Evolutionary conservation across 345 rosid species (phyloP), one percentile per base, ranked within the genome.

Genomic region (Aethionema arabicum): DNA sequence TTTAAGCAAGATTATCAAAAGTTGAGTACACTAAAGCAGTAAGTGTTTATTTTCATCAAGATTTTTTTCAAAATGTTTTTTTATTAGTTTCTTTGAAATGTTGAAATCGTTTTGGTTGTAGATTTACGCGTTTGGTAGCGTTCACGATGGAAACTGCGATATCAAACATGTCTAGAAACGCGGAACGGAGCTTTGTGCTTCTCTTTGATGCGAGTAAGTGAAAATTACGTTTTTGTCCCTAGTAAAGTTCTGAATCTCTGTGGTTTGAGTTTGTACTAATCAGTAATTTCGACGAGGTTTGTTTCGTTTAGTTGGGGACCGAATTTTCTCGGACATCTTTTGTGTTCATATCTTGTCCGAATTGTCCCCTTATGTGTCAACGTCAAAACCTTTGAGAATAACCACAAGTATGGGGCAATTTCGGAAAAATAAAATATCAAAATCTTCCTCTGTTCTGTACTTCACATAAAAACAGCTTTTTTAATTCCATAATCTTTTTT

Each of bases 71-170:
- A 14, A 61, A 13, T 7, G 14, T 36, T 4, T 13, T 37, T 37
- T 37, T 32, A 1, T 41, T 11, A 10, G 11, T 41, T 5, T 41
- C 44, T 21, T 21, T 21, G 27, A 5, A 11, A 29, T 37, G 5
- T 12, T 54, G 8, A 54, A 39, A 7, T 10, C 12, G 1, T 53
- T 43, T 32, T 39, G n/a, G 6, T 44, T 11, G 5, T 11, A 92
- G 99, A 67, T 79, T 87, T 59, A 76, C 85, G 62, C 90, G 99
- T 51, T 72, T 93, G 74, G 82, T 90, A 45, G 97, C 83, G 39
- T 93, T 93, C 45, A 93, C 99, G 14, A 71, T 90, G 59, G 97
- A 93, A 46, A 95, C 87, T 45, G 97, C 97, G 40, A 76, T 84
- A 31, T 79, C 82, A 27, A 84, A 87, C 63, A 87, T 90, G 99